phyloP scores from a whole-genome alignment of 345 rosid species.

The Dovyalis caffra region DNA sequence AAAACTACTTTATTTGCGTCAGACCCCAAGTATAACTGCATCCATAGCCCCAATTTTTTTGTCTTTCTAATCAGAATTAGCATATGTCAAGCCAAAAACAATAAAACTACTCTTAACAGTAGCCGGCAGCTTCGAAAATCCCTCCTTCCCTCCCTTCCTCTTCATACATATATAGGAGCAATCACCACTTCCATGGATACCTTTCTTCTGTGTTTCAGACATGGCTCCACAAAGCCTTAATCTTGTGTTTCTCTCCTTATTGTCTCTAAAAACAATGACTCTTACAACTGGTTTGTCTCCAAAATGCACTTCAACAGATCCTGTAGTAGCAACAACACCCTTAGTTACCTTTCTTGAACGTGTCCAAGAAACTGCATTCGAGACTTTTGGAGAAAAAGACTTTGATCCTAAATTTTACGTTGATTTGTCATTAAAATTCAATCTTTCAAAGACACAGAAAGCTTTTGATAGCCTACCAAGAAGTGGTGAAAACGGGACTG shows the following conservation, averaged over 20 bases:
- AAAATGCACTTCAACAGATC: slow-evolving; percentile 2
- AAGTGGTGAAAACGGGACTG: slow-evolving; percentile 29
- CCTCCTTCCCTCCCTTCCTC: no score
- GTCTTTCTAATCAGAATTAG: no score
- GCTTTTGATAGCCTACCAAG: slow-evolving; percentile 55
- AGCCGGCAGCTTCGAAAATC: no score
- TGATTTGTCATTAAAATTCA: slow-evolving; percentile 58
- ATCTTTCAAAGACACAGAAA: slow-evolving; percentile 40
- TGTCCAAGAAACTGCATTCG: slow-evolving; percentile 59
- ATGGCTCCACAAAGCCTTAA: slow-evolving; percentile 3
- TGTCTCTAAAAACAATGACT: neutral
- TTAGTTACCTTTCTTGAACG: slow-evolving; percentile 63
- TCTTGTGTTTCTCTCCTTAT: neutral
- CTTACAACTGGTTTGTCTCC: neutral
- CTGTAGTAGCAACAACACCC: slow-evolving; percentile 28
- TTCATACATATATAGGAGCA: neutral
- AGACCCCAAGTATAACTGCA: no score
- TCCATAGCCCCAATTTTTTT: no score
- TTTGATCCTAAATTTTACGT: slow-evolving; percentile 71
- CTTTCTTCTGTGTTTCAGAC: neutral
- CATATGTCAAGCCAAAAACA: no score
- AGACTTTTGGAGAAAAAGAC: slow-evolving; percentile 34
- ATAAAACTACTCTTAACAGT: no score
- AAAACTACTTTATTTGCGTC: no score
- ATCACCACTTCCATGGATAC: neutral